Base-by-base conservation (phyloP, 257 asterid species). In the Solanum chaucha region DNA sequence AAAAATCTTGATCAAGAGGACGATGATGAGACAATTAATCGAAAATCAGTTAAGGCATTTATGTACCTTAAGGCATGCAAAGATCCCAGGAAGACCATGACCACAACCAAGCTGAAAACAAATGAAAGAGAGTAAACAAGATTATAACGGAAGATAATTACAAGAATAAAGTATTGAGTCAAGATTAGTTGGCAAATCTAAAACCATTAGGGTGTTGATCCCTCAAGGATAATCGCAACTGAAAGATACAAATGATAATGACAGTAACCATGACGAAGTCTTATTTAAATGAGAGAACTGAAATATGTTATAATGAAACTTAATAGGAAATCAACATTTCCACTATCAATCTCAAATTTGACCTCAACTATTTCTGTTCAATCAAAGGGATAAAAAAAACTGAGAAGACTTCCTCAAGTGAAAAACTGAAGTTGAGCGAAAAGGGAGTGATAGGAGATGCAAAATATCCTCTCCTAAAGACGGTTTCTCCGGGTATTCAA, bases 61-160 rank as follows among this genome's bases (percentile, higher is more conserved):
- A 46, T 84, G 87, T 87, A 97, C 99, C 97, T 93, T 90, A 14
- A 91, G 92, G 93, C 96, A 93, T 82, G 97, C 92, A 89, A 91
- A 95, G 59, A 96, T 93, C 71, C 99, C 99, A 74, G 99, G 99
- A 88, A 97, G 99, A 86, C 99, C 99, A 90, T 97, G 99, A 86
- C 99, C 99, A 89, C 99, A 97, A 87, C 99, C 99, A 68, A 97
- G 98, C 99, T 97, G 95, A 89, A 89, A 91, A 77, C 61, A 78
- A 84, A 77, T 11, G 20, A 84, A 86, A 72, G 55, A 65, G 81
- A 85, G 5, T 74, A n/a, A 86, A 61, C 58, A 65, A 40, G 35
- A 73, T 86, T 48, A 26, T 86, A 61, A 36, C 4, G 22, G 40
- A 67, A 30, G 48, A 82, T 51, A 36, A 85, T 58, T n/a, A 72